Percentiles rank a stretch among this genome's conserved stretches.
Conservation (phyloP, 768 basidiomycete species). For the Tubosaeta sp. region DNA sequence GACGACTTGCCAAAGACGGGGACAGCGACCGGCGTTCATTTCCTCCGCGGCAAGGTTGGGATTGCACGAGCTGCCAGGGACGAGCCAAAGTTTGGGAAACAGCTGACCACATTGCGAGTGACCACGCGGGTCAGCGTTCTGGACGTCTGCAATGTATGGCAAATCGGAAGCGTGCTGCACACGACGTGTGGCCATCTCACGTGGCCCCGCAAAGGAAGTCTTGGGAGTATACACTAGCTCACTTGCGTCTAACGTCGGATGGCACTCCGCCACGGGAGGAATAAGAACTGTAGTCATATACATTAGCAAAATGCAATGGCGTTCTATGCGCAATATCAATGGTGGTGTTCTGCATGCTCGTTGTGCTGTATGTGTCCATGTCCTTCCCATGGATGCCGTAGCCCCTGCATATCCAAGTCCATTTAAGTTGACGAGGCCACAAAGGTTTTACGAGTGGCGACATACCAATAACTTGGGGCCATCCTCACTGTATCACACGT, state of each 20-base stretch:
- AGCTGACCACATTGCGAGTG: neutral
- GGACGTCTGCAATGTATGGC: neutral
- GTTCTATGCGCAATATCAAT: conserved; percentile 29
- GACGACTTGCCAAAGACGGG: neutral
- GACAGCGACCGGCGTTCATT: neutral
- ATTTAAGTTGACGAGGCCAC: neutral
- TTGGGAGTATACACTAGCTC: neutral
- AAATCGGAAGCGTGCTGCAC: neutral
- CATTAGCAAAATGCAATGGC: conserved; percentile 1
- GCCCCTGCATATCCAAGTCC: conserved; percentile 36
- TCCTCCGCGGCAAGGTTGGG: neutral
- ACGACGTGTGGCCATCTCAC: neutral
- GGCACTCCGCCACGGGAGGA: neutral
- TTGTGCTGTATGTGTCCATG: conserved; percentile 46
- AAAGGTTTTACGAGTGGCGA: neutral
- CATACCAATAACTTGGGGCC: conserved; percentile 68
- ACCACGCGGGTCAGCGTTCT: neutral
- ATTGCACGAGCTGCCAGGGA: neutral
- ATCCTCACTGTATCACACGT: conserved; percentile 51
- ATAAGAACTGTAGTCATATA: conserved; percentile 7
- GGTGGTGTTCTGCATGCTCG: conserved; percentile 37
- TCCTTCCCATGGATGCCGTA: conserved; percentile 63
- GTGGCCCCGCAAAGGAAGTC: neutral
- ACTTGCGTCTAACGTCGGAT: neutral
- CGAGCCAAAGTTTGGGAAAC: neutral